Percentiles rank a stretch among this genome's conserved stretches.
Conservation (phyloP, 306 rosid species). For the Chamaecrista fasciculata region DNA sequence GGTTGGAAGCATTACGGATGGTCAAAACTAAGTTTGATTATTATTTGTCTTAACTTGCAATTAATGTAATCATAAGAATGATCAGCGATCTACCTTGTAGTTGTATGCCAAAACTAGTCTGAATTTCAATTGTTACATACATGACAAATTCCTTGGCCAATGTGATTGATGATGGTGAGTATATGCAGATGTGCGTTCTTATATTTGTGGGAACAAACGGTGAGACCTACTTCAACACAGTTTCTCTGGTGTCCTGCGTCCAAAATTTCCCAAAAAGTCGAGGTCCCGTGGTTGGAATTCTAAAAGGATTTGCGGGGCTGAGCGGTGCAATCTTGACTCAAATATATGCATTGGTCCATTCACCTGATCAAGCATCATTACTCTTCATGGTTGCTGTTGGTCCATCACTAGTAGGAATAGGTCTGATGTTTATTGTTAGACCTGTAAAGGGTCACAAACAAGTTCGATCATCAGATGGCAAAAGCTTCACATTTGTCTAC, state of each 20-base stretch:
- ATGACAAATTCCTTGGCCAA: neutral
- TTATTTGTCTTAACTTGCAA: neutral
- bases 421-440: slow-evolving; percentile 74
- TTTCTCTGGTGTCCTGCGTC: slow-evolving; percentile 79
- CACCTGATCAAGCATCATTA: slow-evolving; percentile 75
- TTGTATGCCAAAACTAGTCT: neutral
- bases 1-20: neutral
- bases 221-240: slow-evolving; percentile 95
- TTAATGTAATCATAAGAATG: slow-evolving; percentile 12
- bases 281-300: slow-evolving; percentile 90
- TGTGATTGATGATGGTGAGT: slow-evolving; percentile 34
- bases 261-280: slow-evolving; percentile 96
- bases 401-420: slow-evolving; percentile 67
- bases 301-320: slow-evolving; percentile 93
- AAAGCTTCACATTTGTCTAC: slow-evolving; percentile 61
- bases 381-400: slow-evolving; percentile 89
- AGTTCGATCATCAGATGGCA: slow-evolving; percentile 55
- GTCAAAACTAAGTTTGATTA: neutral
- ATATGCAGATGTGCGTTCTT: slow-evolving; percentile 80
- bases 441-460: slow-evolving; percentile 92
- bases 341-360: slow-evolving; percentile 61
- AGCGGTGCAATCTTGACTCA: slow-evolving; percentile 96
- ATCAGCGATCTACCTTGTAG: neutral
- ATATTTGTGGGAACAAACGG: slow-evolving; percentile 93
- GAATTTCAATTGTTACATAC: slow-evolving; percentile 7